These are phyloP conservation scores for Paracoccidioides lutzii DNA, from an alignment of 2,329 filamentous ascomycete species.

Conservation along the genomic window DNA sequence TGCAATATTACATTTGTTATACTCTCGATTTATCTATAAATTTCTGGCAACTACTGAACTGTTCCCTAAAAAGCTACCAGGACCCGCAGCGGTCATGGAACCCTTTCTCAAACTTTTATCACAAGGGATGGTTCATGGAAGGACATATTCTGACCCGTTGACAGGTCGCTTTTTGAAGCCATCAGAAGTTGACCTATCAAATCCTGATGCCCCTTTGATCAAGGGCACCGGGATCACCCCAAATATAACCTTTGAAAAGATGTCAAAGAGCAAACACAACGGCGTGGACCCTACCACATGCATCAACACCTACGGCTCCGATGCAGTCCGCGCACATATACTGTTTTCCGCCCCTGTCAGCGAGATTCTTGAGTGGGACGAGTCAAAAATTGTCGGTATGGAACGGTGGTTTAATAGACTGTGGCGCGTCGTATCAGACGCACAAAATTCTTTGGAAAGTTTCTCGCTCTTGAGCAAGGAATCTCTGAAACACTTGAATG, in stretches of 20 bases:
- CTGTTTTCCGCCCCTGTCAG: constrained; percentile 76
- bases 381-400: constrained; percentile 65
- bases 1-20: constrained; percentile 78
- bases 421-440: constrained; percentile 42
- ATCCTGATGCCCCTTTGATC: constrained; percentile 47
- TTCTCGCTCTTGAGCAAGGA: constrained; percentile 13
- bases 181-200: constrained; percentile 55
- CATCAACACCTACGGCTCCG: constrained; percentile 64
- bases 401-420: constrained; percentile 66
- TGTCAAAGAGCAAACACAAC: constrained; percentile 92
- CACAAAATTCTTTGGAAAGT: constrained; percentile 16
- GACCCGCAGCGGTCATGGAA: constrained; percentile 40
- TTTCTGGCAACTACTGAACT: constrained; percentile 50
- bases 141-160: constrained; percentile 61
- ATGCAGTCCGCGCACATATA: constrained; percentile 74
- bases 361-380: constrained; percentile 80
- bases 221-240: constrained; percentile 46
- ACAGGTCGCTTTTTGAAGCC: constrained; percentile 67
- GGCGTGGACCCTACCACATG: constrained; percentile 68
- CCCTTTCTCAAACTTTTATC: constrained; percentile 74
- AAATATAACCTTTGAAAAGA: constrained; percentile 66
- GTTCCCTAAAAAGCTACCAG: constrained; percentile 20
- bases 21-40: constrained; percentile 82
- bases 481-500: constrained; percentile 15
- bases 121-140: constrained; percentile 88